These are phyloP conservation scores for Geranium rotundifolium DNA, from an alignment of 345 rosid species.

Conservation along the genomic window DNA sequence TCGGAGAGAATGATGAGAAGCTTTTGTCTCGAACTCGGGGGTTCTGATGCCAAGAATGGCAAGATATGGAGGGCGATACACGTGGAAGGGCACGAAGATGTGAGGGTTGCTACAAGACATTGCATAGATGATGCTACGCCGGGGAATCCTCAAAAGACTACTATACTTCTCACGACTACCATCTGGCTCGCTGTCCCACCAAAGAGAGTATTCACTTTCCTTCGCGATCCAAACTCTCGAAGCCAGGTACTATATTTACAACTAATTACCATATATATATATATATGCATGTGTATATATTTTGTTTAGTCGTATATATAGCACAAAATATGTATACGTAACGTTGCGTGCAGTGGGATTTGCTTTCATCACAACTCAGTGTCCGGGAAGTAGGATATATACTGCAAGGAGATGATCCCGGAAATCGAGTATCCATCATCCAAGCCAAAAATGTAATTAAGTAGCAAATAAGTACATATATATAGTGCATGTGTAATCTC, in stretches of 20 bases:
- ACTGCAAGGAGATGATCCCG: background rate
- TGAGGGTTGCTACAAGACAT: conserved; percentile 14
- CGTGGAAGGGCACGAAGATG: conserved; percentile 13
- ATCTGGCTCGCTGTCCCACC: conserved; percentile 18
- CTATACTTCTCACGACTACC: conserved; percentile 26
- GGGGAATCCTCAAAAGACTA: conserved; percentile 5
- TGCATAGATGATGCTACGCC: background rate
- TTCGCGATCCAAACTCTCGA: conserved; percentile 12
- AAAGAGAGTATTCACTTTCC: conserved; percentile 19
- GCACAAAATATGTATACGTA: background rate
- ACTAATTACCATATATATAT: too few relatives aligned
- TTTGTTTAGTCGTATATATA: too few relatives aligned
- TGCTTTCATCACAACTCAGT: background rate
- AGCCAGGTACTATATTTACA: conserved; percentile 20
- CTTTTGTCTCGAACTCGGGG: conserved; percentile 16
- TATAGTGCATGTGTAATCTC: too few relatives aligned
- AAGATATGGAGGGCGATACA: conserved; percentile 27
- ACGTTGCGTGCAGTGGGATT: conserved; percentile 1
- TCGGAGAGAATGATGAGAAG: conserved; percentile 25
- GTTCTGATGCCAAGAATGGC: conserved; percentile 1
- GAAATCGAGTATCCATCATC: conserved; percentile 1
- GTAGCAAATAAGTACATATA: background rate
- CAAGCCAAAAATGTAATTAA: background rate
- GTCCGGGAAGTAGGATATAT: background rate
- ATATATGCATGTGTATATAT: too few relatives aligned